These are phyloP conservation scores for Marasmius fiardii DNA, from an alignment of 1,284 basidiomycete genomes.

Conservation along the genomic window DNA sequence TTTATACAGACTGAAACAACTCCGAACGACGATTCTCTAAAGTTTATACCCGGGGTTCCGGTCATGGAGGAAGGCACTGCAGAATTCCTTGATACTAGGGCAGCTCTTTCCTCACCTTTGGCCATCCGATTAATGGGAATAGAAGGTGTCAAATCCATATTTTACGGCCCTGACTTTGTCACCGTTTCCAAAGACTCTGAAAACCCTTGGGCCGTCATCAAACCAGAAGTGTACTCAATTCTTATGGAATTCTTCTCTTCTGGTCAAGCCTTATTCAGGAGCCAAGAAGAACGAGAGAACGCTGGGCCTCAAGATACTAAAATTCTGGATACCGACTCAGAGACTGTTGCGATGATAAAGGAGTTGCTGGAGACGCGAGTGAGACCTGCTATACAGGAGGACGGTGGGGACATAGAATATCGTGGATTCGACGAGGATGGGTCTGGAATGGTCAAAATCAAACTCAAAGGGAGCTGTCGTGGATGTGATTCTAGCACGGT, in stretches of 20 bases:
- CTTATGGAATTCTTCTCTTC: conserved; percentile 98
- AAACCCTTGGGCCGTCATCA: conserved; percentile 85
- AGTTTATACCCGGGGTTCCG: conserved; percentile 92
- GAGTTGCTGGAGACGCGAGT: conserved; percentile 95
- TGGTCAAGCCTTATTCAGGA: conserved; percentile 81
- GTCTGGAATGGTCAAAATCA: conserved; percentile 73
- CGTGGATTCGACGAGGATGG: conserved; percentile 69
- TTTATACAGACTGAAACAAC: conserved; percentile 98
- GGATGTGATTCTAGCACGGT: conserved; percentile 93
- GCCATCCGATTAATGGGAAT: conserved; percentile 93
- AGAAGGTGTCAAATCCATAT: conserved; percentile 85
- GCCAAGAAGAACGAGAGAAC: conserved; percentile 69
- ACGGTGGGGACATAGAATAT: conserved; percentile 89
- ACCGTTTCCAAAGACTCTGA: conserved; percentile 92
- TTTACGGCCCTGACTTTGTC: conserved; percentile 98
- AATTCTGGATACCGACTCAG: conserved; percentile 95
- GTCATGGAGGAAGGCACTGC: conserved; percentile 89
- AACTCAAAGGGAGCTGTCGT: conserved; percentile 94
- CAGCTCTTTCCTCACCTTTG: conserved; percentile 84
- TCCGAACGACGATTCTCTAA: conserved; percentile 96
- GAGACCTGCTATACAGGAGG: conserved; percentile 95
- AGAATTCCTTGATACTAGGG: conserved; percentile 89
- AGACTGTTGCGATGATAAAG: conserved; percentile 99
- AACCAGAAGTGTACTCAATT: conserved; percentile 98
- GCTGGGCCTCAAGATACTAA: conserved; percentile 93